These are phyloP conservation scores for Pestalotiopsis sp. DNA, from an alignment of 2,329 filamentous ascomycete species.

Conservation along the genomic window DNA sequence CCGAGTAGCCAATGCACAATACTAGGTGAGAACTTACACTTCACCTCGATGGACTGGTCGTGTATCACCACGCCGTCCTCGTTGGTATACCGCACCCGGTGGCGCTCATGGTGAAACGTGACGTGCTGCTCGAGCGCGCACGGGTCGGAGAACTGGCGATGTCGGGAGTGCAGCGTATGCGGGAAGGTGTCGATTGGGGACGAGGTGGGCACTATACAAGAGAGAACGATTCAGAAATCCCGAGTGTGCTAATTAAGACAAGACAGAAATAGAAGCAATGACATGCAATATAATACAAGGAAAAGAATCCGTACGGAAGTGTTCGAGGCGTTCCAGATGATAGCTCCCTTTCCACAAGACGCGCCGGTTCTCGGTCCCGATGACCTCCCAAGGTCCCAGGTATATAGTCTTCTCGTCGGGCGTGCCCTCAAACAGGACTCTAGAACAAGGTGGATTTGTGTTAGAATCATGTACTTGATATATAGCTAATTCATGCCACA, in stretches of 20 bases:
- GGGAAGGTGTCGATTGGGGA: conserved; percentile 47
- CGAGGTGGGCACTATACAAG: conserved; percentile 45
- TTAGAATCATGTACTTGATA: background rate
- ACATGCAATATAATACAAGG: too few relatives aligned
- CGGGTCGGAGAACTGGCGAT: conserved; percentile 52
- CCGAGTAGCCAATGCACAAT: background rate
- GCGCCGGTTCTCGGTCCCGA: conserved; percentile 48
- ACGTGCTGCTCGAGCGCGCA: conserved; percentile 52
- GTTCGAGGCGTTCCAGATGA: conserved; percentile 52
- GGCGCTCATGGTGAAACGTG: conserved; percentile 46
- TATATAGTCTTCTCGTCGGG: conserved; percentile 52
- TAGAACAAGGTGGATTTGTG: conserved; percentile 23
- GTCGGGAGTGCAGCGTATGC: conserved; percentile 51
- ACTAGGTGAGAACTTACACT: conserved; percentile 26
- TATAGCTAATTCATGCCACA: background rate
- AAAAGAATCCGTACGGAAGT: conserved; percentile 43
- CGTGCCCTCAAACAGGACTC: conserved; percentile 53
- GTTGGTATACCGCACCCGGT: conserved; percentile 50
- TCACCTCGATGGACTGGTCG: conserved; percentile 49
- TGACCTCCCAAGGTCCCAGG: conserved; percentile 55
- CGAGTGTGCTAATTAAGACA: conserved; percentile 7
- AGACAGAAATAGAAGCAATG: too few relatives aligned
- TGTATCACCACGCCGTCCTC: conserved; percentile 49
- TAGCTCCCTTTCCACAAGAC: conserved; percentile 58
- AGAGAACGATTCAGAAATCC: background rate